Evolutionary conservation across 208 protist genomes (phyloP).

Genomic region (Trypanosoma conorhini): DNA sequence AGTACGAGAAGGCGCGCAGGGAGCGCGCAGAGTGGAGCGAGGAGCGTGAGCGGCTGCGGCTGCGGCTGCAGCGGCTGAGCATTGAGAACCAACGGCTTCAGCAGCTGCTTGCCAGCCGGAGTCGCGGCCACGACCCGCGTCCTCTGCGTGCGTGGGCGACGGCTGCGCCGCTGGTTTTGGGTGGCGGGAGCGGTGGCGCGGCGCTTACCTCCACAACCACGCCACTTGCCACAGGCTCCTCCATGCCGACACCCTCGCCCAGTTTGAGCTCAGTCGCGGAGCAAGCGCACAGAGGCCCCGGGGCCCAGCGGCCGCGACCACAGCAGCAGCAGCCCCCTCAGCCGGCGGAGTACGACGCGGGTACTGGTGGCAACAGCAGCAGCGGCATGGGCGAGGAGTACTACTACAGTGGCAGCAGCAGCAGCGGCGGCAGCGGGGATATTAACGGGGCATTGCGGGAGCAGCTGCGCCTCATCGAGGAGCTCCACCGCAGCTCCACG

Average conservation of each 20-base stretch:
- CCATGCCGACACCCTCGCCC: constrained; percentile 19
- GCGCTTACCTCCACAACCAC: background rate
- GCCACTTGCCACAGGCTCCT: background rate
- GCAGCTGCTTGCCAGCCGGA: constrained; percentile 31
- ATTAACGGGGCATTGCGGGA: constrained; percentile 36
- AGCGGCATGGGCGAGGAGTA: constrained; percentile 6
- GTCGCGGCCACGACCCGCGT: constrained; percentile 2
- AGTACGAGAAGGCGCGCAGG: constrained; percentile 30
- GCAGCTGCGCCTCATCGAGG: constrained; percentile 56
- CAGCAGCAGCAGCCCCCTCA: background rate
- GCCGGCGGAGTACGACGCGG: background rate
- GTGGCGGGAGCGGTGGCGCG: background rate
- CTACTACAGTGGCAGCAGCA: background rate
- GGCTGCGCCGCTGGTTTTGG: background rate
- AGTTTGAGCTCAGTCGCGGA: constrained; percentile 3
- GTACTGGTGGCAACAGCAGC: background rate
- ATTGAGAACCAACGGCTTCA: constrained; percentile 74
- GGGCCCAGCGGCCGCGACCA: background rate
- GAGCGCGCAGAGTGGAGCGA: constrained; percentile 48
- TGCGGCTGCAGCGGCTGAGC: constrained; percentile 56
- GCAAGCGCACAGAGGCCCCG: background rate
- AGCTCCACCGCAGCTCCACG: constrained; percentile 37
- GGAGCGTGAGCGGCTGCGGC: constrained; percentile 54
- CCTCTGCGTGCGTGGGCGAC: background rate
- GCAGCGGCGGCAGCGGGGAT: background rate